Evolutionary conservation across 495 filamentous ascomycete species (phyloP), one percentile per base, ranked within the genome.

Genomic region (Amphirosellinia nigrospora): DNA sequence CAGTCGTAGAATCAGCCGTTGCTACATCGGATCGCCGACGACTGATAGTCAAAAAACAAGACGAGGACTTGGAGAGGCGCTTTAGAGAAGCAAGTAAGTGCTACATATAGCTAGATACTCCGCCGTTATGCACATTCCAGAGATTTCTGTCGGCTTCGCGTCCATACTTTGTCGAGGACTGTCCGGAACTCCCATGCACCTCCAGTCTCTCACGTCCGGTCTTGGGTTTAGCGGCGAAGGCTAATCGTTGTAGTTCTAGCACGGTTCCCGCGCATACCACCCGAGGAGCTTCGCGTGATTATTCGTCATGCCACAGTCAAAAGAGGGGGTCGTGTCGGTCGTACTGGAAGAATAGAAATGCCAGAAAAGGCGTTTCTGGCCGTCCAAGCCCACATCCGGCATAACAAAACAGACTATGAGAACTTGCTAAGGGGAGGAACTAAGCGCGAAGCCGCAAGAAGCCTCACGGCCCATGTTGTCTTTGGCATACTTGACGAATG

Each of bases 381-480:
- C 13, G 78, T 79, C 16, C 69, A 72, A 4, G 79, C 82, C 3
- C 75, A 84, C 41, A 79, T 82, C 26, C 72, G 82, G 16, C 82
- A 83, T 53, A 21, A 59, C 3, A 75, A 83, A 34, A 84, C 82
- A 5, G 43, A 75, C 1, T 84, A 84, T 30, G 79, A 83, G 3
- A 16, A 41, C 39, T 41, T 79, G 30, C 62, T 83, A 21, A 68
- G 48, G 10, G 32, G 38, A 0, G 75, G 76, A 0, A 28, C 56
- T 6, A 19, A 41, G 0, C 71, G 69, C 58, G 41, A 70, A 23
- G 30, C 41, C 2, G 79, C 80, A 16, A 69, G 80, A 65, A 19
- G 3, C 28, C 16, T 53, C 28, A 70, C 78, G 19, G 39, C 16
- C 32, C 64, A 32, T 0, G 66, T 55, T 53, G 38, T 80, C 38